These are phyloP conservation scores for Blastobotrys capitulatus DNA, from an alignment of 1,139 yeast genomes.

Conservation along the genomic window DNA sequence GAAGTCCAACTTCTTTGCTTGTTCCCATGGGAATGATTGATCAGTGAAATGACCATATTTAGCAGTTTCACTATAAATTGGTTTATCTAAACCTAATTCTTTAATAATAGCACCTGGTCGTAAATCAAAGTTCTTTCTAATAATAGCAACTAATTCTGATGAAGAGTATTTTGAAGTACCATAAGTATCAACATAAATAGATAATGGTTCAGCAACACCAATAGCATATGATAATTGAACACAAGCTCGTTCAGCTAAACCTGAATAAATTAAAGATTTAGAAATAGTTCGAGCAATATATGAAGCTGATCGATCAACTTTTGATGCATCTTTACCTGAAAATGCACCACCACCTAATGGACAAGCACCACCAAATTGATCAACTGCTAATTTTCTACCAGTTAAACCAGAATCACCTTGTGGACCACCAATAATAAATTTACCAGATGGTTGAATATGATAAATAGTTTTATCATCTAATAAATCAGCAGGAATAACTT, in stretches of 20 bases:
- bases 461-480: constrained; percentile 92
- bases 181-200: constrained; percentile 94
- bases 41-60: constrained; percentile 99
- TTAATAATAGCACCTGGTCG: constrained; percentile 99
- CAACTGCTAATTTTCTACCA: constrained; percentile 99
- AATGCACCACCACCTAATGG: constrained; percentile 99
- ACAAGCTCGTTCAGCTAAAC: constrained; percentile 93
- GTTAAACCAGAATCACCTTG: constrained; percentile 99
- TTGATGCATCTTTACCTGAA: constrained; percentile 99
- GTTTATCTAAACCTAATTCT: constrained; percentile 96
- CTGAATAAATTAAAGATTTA: constrained; percentile 91
- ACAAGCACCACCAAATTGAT: constrained; percentile 99
- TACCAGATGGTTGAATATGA: constrained; percentile 99
- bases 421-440: constrained; percentile 99
- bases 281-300: constrained; percentile 99
- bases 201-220: constrained; percentile 99
- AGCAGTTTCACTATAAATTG: constrained; percentile 98
- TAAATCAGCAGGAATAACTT: constrained; percentile 85
- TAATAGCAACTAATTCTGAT: constrained; percentile 83
- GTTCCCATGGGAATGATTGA: constrained; percentile 98
- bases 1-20: constrained; percentile 81
- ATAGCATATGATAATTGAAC: constrained; percentile 99
- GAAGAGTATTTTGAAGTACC: constrained; percentile 92
- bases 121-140: constrained; percentile 91
- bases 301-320: constrained; percentile 99